These are phyloP conservation scores for Paracorniculantispora psalliotae DNA, from an alignment of 2,329 filamentous ascomycete genomes.

Conservation along the genomic window DNA sequence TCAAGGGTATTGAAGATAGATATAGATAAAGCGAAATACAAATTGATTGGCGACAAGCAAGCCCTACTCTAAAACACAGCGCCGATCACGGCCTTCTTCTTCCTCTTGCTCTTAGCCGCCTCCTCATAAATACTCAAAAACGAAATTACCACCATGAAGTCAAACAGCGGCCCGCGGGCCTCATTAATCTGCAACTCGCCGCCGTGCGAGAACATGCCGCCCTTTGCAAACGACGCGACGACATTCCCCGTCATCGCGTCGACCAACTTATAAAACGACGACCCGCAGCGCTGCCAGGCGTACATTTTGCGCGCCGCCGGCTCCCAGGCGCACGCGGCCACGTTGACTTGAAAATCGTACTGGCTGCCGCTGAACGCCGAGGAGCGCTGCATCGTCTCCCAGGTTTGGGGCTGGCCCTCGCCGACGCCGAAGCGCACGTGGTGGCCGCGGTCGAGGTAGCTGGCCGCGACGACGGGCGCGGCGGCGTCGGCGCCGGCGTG, in stretches of 20 bases:
- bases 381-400: not conserved
- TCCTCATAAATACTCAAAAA: constrained; percentile 16
- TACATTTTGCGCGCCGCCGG: constrained; percentile 1
- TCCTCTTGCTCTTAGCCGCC: not conserved
- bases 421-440: not conserved
- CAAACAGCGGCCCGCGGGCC: constrained; percentile 15
- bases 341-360: not conserved
- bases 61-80: not conserved
- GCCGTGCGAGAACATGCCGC: constrained; percentile 1
- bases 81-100: not conserved
- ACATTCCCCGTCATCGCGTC: constrained; percentile 14
- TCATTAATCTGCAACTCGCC: constrained; percentile 18
- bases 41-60: not conserved
- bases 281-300: constrained; percentile 17
- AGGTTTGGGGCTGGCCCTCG: not conserved
- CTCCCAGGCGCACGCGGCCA: not conserved
- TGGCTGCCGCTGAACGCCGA: not conserved
- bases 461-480: not conserved
- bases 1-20: not conserved
- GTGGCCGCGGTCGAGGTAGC: not conserved
- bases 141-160: constrained; percentile 17
- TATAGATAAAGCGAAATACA: not conserved
- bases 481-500: not conserved
- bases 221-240: constrained; percentile 16
- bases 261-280: constrained; percentile 16